These are phyloP conservation scores for Skeletonema tropicum DNA, from an alignment of 108 stramenopile species.

Conservation along the genomic window DNA sequence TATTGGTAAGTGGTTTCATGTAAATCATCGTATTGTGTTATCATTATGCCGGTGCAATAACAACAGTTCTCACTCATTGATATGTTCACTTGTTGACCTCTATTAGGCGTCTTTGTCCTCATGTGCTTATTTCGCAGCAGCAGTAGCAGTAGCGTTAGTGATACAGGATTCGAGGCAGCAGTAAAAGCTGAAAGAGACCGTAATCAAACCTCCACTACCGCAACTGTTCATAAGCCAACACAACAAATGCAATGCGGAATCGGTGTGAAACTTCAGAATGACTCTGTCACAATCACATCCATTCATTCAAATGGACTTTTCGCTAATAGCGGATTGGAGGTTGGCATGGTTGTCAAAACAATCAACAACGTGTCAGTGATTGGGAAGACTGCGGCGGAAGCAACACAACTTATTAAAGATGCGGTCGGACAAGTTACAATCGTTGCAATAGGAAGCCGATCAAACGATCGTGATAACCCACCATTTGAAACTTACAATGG, in stretches of 20 bases:
- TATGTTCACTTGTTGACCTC: no score
- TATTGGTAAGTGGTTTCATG: no score
- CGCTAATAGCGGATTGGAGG: neutral
- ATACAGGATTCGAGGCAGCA: neutral
- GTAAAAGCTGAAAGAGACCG: neutral
- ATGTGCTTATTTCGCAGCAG: no score
- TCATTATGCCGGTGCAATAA: no score
- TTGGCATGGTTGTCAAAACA: neutral
- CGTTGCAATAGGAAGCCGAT: neutral
- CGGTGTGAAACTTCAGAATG: neutral
- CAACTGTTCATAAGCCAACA: neutral
- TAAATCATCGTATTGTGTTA: no score
- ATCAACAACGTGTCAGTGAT: neutral
- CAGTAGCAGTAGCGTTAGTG: no score
- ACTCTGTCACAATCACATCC: neutral
- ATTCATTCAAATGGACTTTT: neutral
- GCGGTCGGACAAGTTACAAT: neutral
- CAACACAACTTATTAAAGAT: neutral
- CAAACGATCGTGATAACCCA: neutral
- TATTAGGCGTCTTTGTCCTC: neutral
- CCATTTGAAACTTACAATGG: constrained; percentile 21
- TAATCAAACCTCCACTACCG: neutral
- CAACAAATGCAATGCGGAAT: neutral
- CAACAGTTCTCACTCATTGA: no score
- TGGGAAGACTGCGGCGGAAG: neutral